These are phyloP conservation scores for Hypoxylon rickii DNA, from an alignment of 495 filamentous ascomycete species.

Conservation along the genomic window DNA sequence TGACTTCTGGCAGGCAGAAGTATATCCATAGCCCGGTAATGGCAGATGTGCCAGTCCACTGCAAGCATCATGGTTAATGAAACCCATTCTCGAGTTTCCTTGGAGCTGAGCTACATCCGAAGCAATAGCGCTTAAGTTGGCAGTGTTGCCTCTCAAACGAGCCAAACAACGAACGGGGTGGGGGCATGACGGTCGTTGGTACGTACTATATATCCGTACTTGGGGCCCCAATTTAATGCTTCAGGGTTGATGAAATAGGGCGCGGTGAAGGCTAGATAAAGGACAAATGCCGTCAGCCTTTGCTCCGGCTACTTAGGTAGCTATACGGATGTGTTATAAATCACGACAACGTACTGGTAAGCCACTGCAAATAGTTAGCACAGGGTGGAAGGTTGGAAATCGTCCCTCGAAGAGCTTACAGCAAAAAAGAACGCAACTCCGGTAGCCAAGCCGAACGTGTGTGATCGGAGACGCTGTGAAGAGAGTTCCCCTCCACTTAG, in stretches of 20 bases:
- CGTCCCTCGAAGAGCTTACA: slow-evolving; percentile 15
- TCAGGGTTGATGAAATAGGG: slow-evolving; percentile 66
- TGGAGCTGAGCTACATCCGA: too few relatives aligned
- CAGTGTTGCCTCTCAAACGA: too few relatives aligned
- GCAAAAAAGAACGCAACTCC: slow-evolving; percentile 58
- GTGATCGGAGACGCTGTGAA: slow-evolving; percentile 56
- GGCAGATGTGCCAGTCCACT: slow-evolving; percentile 49
- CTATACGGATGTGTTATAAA: too few relatives aligned
- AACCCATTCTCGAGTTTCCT: too few relatives aligned
- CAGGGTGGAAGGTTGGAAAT: not conserved
- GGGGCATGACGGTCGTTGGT: too few relatives aligned
- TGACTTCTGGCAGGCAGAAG: slow-evolving; percentile 59
- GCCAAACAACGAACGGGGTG: too few relatives aligned
- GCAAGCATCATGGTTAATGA: too few relatives aligned
- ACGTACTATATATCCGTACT: slow-evolving; percentile 62
- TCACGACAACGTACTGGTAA: slow-evolving; percentile 48
- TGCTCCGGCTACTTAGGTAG: too few relatives aligned
- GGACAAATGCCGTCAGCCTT: too few relatives aligned
- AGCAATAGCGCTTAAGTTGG: too few relatives aligned
- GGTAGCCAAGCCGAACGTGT: slow-evolving; percentile 62
- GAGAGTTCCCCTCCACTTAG: slow-evolving; percentile 64
- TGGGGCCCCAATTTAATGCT: slow-evolving; percentile 60
- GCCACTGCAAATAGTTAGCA: slow-evolving; percentile 43
- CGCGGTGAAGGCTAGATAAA: slow-evolving; percentile 56
- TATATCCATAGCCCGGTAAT: slow-evolving; percentile 52